Conservation (phyloP, 129 eudicot genomes). For the Tagetes erecta region DNA sequence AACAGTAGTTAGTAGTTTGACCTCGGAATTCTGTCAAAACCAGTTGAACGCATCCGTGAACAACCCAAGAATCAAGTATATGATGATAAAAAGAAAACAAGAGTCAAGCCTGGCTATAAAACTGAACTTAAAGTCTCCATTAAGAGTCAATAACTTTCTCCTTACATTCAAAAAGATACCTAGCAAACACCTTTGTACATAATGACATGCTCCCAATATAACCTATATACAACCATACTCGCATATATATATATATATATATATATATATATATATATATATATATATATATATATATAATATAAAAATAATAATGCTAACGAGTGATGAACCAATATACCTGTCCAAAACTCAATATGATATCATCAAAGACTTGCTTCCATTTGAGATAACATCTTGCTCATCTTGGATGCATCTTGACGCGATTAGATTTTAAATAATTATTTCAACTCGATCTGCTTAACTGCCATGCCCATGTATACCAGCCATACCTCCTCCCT, state of each 20-base stretch:
- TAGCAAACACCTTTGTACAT: conserved; percentile 42
- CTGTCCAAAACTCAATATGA: conserved; percentile 30
- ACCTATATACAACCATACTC: conserved; percentile 38
- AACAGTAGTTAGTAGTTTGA: too few relatives aligned
- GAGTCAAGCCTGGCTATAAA: neutral
- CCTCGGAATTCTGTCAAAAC: too few relatives aligned
- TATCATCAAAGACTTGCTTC: conserved; percentile 36
- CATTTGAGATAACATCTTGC: conserved; percentile 8
- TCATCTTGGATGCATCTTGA: conserved; percentile 24
- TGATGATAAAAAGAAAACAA: neutral
- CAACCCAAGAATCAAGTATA: conserved; percentile 1
- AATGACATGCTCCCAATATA: conserved; percentile 27
- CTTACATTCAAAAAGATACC: conserved; percentile 29
- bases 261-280: conserved; percentile 12
- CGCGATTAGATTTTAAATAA: conserved; percentile 30
- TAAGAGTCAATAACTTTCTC: conserved; percentile 29
- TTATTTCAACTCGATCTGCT: conserved; percentile 27
- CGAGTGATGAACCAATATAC: conserved; percentile 16
- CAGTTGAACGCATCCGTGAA: neutral
- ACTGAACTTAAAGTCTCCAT: conserved; percentile 17
- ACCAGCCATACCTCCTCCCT: conserved; percentile 32
- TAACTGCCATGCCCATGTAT: conserved; percentile 39
- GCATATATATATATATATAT: conserved; percentile 5
- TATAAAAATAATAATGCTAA: conserved; percentile 22
- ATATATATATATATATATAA: conserved; percentile 8